A percentile compares a stretch with the other conserved stretches of the same genome.
Evolutionary conservation across 179 eudicot genomes (phyloP).

Genomic region (Amaranthus tricolor): DNA sequence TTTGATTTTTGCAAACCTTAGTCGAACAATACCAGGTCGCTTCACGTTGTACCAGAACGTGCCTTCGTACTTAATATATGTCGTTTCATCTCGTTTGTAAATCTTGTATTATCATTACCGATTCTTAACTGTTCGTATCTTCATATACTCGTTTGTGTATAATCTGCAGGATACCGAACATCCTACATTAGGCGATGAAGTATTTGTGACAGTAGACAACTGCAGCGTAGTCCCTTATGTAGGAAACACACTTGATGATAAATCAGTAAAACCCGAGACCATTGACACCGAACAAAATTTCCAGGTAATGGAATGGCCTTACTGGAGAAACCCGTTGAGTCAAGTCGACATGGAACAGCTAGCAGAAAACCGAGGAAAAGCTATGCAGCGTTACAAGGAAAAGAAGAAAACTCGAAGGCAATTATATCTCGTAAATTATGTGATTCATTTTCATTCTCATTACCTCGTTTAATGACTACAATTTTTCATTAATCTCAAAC

Average conservation of each 20-base stretch:
- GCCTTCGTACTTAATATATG: too few relatives aligned
- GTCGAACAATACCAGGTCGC: too few relatives aligned
- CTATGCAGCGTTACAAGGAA: slow-evolving; percentile 51
- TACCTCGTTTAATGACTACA: background rate
- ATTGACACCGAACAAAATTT: slow-evolving; percentile 22
- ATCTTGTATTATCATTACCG: too few relatives aligned
- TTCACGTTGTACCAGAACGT: too few relatives aligned
- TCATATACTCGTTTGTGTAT: too few relatives aligned
- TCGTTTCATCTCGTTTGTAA: too few relatives aligned
- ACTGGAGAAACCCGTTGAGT: slow-evolving; percentile 24
- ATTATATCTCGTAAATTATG: background rate
- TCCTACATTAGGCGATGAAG: slow-evolving; percentile 19
- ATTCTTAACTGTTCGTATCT: too few relatives aligned
- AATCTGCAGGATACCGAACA: slow-evolving; percentile 23
- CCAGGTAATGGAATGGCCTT: slow-evolving; percentile 30
- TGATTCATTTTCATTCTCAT: background rate
- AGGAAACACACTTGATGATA: slow-evolving; percentile 19
- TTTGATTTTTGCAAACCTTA: too few relatives aligned
- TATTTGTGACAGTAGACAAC: slow-evolving; percentile 16
- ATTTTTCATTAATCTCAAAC: background rate
- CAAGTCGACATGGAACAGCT: slow-evolving; percentile 31
- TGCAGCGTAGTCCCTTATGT: slow-evolving; percentile 16
- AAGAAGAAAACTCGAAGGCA: slow-evolving; percentile 52
- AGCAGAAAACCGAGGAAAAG: slow-evolving; percentile 49
- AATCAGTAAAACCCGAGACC: slow-evolving; percentile 18